phyloP scores from a whole-genome alignment of 1,139 yeast species.

The Saccharomyces pastorianus region DNA sequence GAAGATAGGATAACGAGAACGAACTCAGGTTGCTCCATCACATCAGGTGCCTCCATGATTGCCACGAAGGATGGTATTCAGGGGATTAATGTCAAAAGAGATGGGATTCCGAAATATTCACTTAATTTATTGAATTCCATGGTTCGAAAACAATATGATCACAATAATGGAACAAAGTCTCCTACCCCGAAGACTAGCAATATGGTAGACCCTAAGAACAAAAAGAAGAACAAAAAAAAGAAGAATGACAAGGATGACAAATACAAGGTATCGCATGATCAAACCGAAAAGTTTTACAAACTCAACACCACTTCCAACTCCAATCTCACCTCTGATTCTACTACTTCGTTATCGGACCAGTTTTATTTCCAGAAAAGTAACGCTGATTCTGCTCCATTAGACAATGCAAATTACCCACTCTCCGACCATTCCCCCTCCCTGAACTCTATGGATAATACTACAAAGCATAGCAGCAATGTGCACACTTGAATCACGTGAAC shows the following conservation, averaged over 20 bases:
- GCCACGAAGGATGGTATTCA: slow-evolving; percentile 71
- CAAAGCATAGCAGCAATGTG: background rate
- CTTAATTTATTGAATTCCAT: slow-evolving; percentile 30
- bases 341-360: background rate
- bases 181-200: slow-evolving; percentile 3
- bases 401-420: background rate
- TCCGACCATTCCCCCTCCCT: background rate
- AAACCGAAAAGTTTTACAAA: background rate
- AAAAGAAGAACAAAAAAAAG: background rate
- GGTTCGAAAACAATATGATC: slow-evolving; percentile 18
- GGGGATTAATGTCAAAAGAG: slow-evolving; percentile 48
- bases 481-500: background rate
- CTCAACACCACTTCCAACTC: background rate
- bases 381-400: background rate
- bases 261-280: background rate
- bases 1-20: slow-evolving; percentile 38
- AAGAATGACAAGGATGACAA: background rate
- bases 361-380: background rate
- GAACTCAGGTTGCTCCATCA: slow-evolving; percentile 50
- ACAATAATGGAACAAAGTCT: slow-evolving; percentile 7
- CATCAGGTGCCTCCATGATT: slow-evolving; percentile 43
- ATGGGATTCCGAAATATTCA: slow-evolving; percentile 34
- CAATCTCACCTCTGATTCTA: background rate
- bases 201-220: background rate
- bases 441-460: background rate